These are phyloP conservation scores for Fraxinus pennsylvanica DNA, from an alignment of 257 asterid species.

Conservation along the genomic window DNA sequence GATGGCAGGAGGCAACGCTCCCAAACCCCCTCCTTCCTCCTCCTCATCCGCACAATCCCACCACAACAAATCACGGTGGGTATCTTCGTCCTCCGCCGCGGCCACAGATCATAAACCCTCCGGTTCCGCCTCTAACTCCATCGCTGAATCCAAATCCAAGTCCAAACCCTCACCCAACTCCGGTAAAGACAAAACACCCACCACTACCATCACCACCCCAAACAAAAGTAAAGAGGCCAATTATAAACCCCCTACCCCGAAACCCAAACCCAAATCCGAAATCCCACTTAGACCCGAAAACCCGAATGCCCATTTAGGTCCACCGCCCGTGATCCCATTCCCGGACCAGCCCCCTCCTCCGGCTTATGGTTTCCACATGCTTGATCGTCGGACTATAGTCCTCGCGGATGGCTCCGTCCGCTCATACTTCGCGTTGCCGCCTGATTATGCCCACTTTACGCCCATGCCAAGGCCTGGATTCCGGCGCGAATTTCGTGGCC, in stretches of 20 bases:
- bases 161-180: conserved; percentile 43
- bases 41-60: conserved; percentile 33
- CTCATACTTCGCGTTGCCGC: conserved; percentile 84
- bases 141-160: conserved; percentile 38
- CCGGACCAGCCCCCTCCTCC: conserved; percentile 86
- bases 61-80: conserved; percentile 58
- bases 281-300: conserved; percentile 46
- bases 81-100: conserved; percentile 39
- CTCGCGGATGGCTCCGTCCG: conserved; percentile 87
- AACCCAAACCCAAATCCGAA: conserved; percentile 40
- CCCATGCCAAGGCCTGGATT: conserved; percentile 38
- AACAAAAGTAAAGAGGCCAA: conserved; percentile 27
- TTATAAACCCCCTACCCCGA: conserved; percentile 38
- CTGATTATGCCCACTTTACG: conserved; percentile 67
- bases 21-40: conserved; percentile 41
- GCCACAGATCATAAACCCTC: conserved; percentile 26
- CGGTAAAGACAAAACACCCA: conserved; percentile 1
- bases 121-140: conserved; percentile 11
- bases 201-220: conserved; percentile 26
- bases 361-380: conserved; percentile 89
- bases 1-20: conserved; percentile 55
- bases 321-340: conserved; percentile 46
- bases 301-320: conserved; percentile 37
- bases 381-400: conserved; percentile 76
- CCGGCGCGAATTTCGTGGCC: conserved; percentile 46